Percentiles rank a stretch among this genome's conserved stretches.
phyloP scores from a whole-genome alignment of 2,329 filamentous ascomycete species.

The Scedosporium apiospermum region DNA sequence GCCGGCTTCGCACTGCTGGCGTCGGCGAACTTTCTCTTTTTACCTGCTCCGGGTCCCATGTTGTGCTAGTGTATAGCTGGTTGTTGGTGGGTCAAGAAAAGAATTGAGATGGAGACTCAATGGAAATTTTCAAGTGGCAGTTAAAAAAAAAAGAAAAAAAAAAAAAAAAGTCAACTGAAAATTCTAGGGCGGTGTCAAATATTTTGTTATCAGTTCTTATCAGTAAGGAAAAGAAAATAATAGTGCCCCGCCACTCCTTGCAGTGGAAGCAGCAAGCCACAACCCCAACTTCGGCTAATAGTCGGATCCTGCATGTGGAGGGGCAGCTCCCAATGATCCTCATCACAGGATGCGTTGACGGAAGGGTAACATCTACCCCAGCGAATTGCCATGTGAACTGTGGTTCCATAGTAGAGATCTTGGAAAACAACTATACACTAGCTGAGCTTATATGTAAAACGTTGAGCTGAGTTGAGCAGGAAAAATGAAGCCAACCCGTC shows the following conservation, averaged over 20 bases:
- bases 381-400: no score
- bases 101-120: neutral
- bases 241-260: neutral
- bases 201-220: constrained; percentile 13
- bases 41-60: constrained; percentile 15
- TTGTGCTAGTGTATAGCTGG: constrained; percentile 9
- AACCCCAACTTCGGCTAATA: neutral
- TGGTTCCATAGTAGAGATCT: no score
- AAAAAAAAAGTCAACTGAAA: neutral
- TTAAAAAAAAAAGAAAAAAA: constrained; percentile 3
- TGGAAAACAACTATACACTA: no score
- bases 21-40: constrained; percentile 27
- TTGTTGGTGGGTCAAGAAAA: neutral
- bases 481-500: no score
- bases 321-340: neutral
- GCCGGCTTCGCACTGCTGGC: constrained; percentile 17
- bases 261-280: neutral
- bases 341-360: no score
- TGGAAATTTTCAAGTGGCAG: constrained; percentile 1
- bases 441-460: no score
- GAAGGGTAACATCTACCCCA: no score
- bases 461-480: no score
- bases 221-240: neutral
- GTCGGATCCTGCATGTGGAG: neutral
- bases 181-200: constrained; percentile 6